These are phyloP conservation scores for Psilocybe mexicana DNA, from an alignment of 1,284 basidiomycete genomes.

Conservation along the genomic window DNA sequence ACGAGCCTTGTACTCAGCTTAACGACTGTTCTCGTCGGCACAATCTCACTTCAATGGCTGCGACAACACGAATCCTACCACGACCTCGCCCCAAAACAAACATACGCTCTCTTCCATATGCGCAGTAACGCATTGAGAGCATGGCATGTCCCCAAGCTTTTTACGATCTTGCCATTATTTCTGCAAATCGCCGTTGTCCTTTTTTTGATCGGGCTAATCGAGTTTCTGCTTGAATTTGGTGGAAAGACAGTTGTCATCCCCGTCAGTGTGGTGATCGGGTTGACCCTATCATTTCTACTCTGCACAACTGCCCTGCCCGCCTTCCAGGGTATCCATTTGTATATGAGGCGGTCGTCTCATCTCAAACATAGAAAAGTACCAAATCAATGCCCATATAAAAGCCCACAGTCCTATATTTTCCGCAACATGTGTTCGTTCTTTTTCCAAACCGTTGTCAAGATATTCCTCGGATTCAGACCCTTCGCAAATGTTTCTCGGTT, in stretches of 20 bases:
- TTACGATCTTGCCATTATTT: conserved; percentile 21
- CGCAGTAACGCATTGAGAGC: conserved; percentile 18
- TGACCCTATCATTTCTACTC: conserved; percentile 16
- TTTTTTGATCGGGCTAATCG: conserved; percentile 22
- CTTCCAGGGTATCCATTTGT: conserved; percentile 5
- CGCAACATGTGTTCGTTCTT: not conserved
- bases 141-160: conserved; percentile 21
- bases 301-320: conserved; percentile 17
- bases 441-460: not conserved
- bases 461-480: not conserved
- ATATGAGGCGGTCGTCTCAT: not conserved
- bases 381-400: conserved; percentile 4
- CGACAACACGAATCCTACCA: conserved; percentile 16
- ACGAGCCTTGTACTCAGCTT: conserved; percentile 29
- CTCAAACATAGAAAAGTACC: not conserved
- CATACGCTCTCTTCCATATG: conserved; percentile 19
- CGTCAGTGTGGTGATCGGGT: conserved; percentile 15
- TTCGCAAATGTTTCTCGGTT: not conserved
- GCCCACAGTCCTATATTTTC: conserved; percentile 1
- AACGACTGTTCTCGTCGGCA: conserved; percentile 28
- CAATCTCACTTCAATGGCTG: conserved; percentile 28
- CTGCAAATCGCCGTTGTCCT: conserved; percentile 22
- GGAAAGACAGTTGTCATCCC: conserved; percentile 13
- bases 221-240: conserved; percentile 21
- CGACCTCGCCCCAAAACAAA: conserved; percentile 14